These are phyloP conservation scores for Xylaria sp. DNA, from an alignment of 2,329 filamentous ascomycete genomes.

Conservation along the genomic window DNA sequence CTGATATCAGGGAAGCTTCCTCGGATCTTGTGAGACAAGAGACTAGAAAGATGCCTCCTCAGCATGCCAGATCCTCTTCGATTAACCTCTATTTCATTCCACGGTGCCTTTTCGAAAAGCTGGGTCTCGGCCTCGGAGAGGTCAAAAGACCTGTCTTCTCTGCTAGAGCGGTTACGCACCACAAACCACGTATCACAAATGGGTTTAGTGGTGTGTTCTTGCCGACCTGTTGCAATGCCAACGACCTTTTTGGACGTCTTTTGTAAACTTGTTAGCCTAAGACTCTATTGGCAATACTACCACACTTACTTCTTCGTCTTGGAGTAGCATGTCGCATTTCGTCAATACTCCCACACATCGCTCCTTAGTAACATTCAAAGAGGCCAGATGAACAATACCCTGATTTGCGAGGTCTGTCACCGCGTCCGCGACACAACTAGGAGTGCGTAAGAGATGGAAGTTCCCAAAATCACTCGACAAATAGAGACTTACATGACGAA, in stretches of 20 bases:
- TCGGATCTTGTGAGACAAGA: conserved; percentile 44
- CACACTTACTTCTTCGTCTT: conserved; percentile 34
- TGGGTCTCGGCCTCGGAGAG: conserved; percentile 44
- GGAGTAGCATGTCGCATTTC: conserved; percentile 49
- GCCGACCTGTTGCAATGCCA: conserved; percentile 31
- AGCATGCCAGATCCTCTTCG: conserved; percentile 48
- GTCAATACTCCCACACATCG: conserved; percentile 53
- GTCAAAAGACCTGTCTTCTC: conserved; percentile 44
- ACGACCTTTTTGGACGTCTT: conserved; percentile 29
- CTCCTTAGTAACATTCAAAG: conserved; percentile 43
- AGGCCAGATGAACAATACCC: conserved; percentile 46
- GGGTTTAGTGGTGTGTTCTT: conserved; percentile 23
- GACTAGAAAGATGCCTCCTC: conserved; percentile 45
- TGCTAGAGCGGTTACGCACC: conserved; percentile 48
- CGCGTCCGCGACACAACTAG: conserved; percentile 51
- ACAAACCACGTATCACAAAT: conserved; percentile 50
- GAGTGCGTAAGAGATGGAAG: background rate
- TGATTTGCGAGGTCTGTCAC: conserved; percentile 48
- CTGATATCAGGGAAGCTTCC: conserved; percentile 43
- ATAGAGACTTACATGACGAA: conserved; percentile 51
- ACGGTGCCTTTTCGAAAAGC: conserved; percentile 46
- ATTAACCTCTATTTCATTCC: conserved; percentile 41
- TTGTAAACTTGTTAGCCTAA: background rate
- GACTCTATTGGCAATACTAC: background rate
- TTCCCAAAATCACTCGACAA: background rate